Base-by-base conservation (phyloP, 1,284 basidiomycete species). In the Cyathus pygmaeus region DNA sequence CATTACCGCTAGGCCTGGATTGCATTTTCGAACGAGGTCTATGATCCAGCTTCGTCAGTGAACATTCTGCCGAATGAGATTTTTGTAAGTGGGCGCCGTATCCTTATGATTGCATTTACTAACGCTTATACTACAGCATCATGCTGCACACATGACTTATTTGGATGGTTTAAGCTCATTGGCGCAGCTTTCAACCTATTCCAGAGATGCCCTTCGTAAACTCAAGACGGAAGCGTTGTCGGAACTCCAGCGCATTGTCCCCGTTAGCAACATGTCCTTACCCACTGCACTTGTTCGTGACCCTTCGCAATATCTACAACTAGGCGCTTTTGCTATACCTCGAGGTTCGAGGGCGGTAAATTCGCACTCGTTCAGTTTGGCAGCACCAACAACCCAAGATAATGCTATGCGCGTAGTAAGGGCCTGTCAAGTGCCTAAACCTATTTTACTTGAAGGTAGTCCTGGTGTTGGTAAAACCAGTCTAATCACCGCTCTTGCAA, bases 401-500 rank as follows among this genome's bases (percentile, higher is more conserved):
- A 99, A 99, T 77, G 92, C 94, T 17, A 88, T 95, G 85, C 91
- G 97, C 33, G 90, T 99, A 3, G 81, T 96, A 21, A 88, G 98
- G 59, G 98, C 96, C 6, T 93, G 94, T 63, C 96, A 98, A 74
- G 85, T 99, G 1, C 78, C 83, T 7, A 99, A 99, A 76, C 95
- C 98, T 0, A 94, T 99, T 56, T 84, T 99, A 30, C 85, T 99
- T 3, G 98, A 99, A 76, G 98, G 98, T 2, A 98, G 95, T 75
- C 98, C 98, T 4, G 98, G 98, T 3, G 98, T 99, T n/a, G 98
- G 98, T 5, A 99, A 99, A 81, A 99, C 98, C 0, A 98, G 94
- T 74, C 85, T 99, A 4, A 85, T 99, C 59, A 87, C 91, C 17
- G 96, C 98, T 4, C 83, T 99, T 3, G 95, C 96, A 21, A 90